phyloP scores from a whole-genome alignment of 2,329 filamentous ascomycete species.

The Verticillium nonalfalfae region DNA sequence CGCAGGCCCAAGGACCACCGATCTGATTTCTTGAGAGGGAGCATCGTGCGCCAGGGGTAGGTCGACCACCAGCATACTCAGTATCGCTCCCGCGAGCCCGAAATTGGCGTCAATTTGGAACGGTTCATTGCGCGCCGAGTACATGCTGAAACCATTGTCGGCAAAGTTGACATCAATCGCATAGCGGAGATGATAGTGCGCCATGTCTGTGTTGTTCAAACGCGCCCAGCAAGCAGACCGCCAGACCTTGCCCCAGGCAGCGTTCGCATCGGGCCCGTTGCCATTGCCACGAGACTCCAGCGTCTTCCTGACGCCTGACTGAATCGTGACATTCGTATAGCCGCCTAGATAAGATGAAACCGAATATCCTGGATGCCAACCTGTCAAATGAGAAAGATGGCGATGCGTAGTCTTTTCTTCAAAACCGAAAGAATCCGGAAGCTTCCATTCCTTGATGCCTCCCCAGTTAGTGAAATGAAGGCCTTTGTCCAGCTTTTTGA shows the following conservation, averaged over 20 bases:
- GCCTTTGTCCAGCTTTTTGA: constrained; percentile 25
- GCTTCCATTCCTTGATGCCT: constrained; percentile 26
- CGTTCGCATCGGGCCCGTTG: constrained; percentile 39
- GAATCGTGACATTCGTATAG: constrained; percentile 34
- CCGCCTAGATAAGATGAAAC: constrained; percentile 34
- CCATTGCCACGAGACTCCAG: constrained; percentile 40
- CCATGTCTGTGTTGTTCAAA: constrained; percentile 41
- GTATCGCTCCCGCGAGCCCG: constrained; percentile 39
- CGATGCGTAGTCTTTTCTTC: constrained; percentile 19
- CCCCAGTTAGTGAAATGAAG: constrained; percentile 21
- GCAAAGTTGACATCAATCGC: constrained; percentile 44
- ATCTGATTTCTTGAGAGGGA: constrained; percentile 12
- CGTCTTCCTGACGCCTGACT: constrained; percentile 35
- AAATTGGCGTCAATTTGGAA: constrained; percentile 58
- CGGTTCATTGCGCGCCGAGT: constrained; percentile 33
- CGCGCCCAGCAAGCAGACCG: constrained; percentile 49
- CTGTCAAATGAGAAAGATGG: constrained; percentile 48
- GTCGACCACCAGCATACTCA: constrained; percentile 47
- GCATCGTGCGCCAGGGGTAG: constrained; percentile 23
- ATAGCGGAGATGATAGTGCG: constrained; percentile 40
- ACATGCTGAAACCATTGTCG: constrained; percentile 44
- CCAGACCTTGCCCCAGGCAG: constrained; percentile 55
- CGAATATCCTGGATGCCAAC: constrained; percentile 49
- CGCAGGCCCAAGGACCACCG: constrained; percentile 38
- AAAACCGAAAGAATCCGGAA: constrained; percentile 21